phyloP scores from a whole-genome alignment of 2,329 filamentous ascomycete species.

The Harringtonia aguacate region DNA sequence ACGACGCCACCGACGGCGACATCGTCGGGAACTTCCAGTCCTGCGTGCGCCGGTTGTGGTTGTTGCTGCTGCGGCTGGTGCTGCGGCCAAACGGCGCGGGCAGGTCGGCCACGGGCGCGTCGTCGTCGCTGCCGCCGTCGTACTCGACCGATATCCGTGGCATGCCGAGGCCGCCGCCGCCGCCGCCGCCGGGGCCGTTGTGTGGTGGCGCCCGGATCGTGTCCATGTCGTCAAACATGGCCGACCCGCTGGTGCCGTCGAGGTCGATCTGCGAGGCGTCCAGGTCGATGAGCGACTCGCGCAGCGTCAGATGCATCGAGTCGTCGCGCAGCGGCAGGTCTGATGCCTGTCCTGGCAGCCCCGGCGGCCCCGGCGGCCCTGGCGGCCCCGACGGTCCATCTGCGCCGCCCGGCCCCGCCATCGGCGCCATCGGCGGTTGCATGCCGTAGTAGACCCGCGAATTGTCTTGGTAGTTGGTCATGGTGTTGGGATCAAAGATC shows the following conservation, averaged over 20 bases:
- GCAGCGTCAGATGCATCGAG: conserved; percentile 32
- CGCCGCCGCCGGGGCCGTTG: conserved; percentile 42
- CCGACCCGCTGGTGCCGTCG: conserved; percentile 16
- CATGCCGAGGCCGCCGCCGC: not conserved
- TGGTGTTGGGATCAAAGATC: conserved; percentile 55
- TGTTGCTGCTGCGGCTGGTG: conserved; percentile 10
- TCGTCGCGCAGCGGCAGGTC: conserved; percentile 50
- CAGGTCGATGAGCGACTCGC: conserved; percentile 54
- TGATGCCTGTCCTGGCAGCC: too few relatives aligned
- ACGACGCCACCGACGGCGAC: conserved; percentile 29
- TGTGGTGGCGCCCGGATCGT: conserved; percentile 40
- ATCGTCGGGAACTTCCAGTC: conserved; percentile 44
- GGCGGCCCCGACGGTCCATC: too few relatives aligned
- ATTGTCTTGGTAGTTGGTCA: conserved; percentile 54
- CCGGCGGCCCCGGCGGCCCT: too few relatives aligned
- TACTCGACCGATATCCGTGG: too few relatives aligned
- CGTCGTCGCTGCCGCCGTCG: too few relatives aligned
- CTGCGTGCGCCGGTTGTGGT: conserved; percentile 25
- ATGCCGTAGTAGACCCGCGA: conserved; percentile 49
- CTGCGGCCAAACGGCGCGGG: not conserved
- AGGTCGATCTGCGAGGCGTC: conserved; percentile 43
- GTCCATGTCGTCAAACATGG: conserved; percentile 22
- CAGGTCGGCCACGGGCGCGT: too few relatives aligned
- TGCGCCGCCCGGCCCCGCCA: too few relatives aligned
- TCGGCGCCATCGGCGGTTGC: conserved; percentile 25